Evolutionary conservation across 1,284 basidiomycete species (phyloP).

Genomic region (Mycena sp.): DNA sequence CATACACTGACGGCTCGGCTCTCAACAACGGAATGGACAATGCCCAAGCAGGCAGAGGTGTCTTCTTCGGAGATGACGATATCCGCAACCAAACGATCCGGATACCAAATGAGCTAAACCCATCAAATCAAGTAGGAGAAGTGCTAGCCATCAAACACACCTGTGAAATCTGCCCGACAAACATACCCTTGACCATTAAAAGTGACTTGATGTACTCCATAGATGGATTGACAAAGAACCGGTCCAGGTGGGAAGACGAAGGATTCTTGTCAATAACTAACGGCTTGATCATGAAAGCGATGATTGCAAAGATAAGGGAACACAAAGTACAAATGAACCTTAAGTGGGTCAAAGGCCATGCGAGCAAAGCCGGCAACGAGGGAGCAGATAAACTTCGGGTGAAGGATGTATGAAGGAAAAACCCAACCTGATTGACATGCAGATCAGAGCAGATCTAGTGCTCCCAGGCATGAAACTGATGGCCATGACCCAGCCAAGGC

Average conservation of each 20-base stretch:
- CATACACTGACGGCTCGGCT: conserved; percentile 41
- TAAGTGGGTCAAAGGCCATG: conserved; percentile 19
- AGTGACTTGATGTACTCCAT: conserved; percentile 33
- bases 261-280: conserved; percentile 30
- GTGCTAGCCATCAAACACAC: conserved; percentile 29
- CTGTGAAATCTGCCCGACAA: neutral
- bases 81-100: conserved; percentile 28
- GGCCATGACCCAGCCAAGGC: conserved; percentile 18
- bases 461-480: conserved; percentile 35
- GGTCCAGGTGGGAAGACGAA: conserved; percentile 27
- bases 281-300: conserved; percentile 1
- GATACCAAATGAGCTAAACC: conserved; percentile 23
- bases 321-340: neutral
- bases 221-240: conserved; percentile 19
- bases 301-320: no score
- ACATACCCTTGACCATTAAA: conserved; percentile 3
- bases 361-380: conserved; percentile 16
- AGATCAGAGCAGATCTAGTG: neutral
- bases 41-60: conserved; percentile 34
- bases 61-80: conserved; percentile 30
- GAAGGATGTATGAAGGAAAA: conserved; percentile 6
- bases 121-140: conserved; percentile 40
- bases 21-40: neutral
- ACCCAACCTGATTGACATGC: neutral
- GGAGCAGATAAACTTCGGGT: conserved; percentile 10